Conservation (phyloP, 257 asterid species). For the Jaltomata sinuosa region DNA sequence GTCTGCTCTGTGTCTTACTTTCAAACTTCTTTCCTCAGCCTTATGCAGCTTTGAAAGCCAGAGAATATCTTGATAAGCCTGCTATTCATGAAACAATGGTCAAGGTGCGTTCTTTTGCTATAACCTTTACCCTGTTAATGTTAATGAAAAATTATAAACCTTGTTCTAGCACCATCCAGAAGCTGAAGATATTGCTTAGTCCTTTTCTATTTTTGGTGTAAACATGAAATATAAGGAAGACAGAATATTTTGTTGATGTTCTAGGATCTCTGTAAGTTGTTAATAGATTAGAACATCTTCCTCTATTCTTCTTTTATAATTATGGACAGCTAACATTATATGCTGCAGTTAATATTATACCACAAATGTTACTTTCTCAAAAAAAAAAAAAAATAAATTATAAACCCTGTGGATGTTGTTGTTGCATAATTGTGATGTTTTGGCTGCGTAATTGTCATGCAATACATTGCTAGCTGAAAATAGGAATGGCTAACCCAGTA, state of each 20-base stretch:
- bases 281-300: background rate
- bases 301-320: background rate
- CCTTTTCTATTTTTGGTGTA: background rate
- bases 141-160: background rate
- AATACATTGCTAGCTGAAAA: background rate
- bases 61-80: conserved; percentile 90
- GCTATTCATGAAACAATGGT: conserved; percentile 97
- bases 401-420: background rate
- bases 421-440: background rate
- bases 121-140: background rate
- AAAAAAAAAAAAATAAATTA: background rate
- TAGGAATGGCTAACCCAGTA: background rate
- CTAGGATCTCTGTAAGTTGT: background rate
- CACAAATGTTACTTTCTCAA: background rate
- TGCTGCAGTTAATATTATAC: background rate
- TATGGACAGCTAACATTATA: background rate
- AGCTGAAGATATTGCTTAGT: background rate
- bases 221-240: background rate
- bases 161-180: background rate
- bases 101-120: conserved; percentile 47
- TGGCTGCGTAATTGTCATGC: background rate
- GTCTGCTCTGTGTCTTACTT: background rate
- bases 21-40: conserved; percentile 31
- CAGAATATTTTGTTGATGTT: background rate
- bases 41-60: conserved; percentile 88